Conservation (phyloP, 1,139 yeast genomes). For the Lodderomyces theae region DNA sequence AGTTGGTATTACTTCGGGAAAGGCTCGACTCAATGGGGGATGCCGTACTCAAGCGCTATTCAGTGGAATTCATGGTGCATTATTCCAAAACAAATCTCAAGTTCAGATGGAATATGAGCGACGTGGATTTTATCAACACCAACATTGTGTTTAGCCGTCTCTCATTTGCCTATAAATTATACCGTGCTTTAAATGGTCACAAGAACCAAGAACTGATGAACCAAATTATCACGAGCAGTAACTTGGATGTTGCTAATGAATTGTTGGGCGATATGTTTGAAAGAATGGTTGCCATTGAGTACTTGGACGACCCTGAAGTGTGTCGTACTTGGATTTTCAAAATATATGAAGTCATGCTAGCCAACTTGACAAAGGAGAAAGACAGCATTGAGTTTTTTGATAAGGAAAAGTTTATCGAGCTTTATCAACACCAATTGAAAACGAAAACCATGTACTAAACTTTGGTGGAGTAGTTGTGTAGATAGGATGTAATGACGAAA, state of each 20-base stretch:
- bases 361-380: constrained; percentile 9
- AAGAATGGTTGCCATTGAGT: constrained; percentile 14
- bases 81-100: constrained; percentile 8
- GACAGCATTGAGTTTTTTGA: constrained; percentile 10
- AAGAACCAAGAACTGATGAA: constrained; percentile 1
- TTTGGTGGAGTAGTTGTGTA: too few relatives aligned
- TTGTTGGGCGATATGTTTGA: constrained; percentile 18
- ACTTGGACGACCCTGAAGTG: constrained; percentile 13
- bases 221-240: background rate
- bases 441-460: constrained; percentile 6
- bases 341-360: constrained; percentile 11
- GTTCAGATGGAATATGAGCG: constrained; percentile 12
- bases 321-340: constrained; percentile 16
- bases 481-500: too few relatives aligned
- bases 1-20: background rate
- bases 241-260: constrained; percentile 10
- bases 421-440: constrained; percentile 5
- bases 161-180: constrained; percentile 15
- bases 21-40: constrained; percentile 17
- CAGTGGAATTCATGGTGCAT: constrained; percentile 12
- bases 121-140: constrained; percentile 14
- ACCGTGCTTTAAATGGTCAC: constrained; percentile 6
- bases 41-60: constrained; percentile 13
- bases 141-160: constrained; percentile 15
- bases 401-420: constrained; percentile 8